phyloP scores from a whole-genome alignment of 2,329 filamentous ascomycete genomes.

The Colletotrichum sp. region DNA sequence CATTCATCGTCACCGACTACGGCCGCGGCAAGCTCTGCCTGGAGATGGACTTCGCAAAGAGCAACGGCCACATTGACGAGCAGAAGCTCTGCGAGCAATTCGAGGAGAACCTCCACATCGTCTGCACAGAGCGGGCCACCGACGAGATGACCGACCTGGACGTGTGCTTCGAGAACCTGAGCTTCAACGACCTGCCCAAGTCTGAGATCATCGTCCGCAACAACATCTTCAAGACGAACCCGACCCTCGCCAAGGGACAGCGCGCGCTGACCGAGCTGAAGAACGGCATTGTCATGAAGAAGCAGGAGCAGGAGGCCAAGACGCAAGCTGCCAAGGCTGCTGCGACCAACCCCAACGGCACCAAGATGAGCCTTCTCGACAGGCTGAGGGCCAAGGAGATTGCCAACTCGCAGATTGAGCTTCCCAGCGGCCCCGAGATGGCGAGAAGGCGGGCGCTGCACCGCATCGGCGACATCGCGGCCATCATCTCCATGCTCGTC shows the following conservation, averaged over 20 bases:
- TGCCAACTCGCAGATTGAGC: constrained; percentile 49
- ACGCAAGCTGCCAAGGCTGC: constrained; percentile 32
- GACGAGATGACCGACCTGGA: constrained; percentile 36
- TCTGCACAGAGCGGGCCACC: constrained; percentile 44
- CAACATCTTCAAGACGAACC: constrained; percentile 53
- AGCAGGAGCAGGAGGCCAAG: constrained; percentile 49
- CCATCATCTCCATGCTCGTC: constrained; percentile 68
- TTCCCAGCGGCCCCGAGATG: constrained; percentile 55
- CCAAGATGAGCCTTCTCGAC: constrained; percentile 74
- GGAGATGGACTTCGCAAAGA: constrained; percentile 51
- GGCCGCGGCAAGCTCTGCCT: constrained; percentile 63
- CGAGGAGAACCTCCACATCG: constrained; percentile 50
- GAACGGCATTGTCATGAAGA: constrained; percentile 59
- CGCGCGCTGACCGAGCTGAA: constrained; percentile 73
- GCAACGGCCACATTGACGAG: constrained; percentile 50
- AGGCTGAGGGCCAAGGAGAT: constrained; percentile 76
- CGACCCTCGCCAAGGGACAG: constrained; percentile 69
- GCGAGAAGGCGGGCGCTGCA: constrained; percentile 69
- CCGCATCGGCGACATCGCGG: constrained; percentile 70
- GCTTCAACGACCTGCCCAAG: constrained; percentile 53
- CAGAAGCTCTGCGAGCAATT: constrained; percentile 60
- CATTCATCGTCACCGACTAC: constrained; percentile 55
- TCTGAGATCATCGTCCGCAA: constrained; percentile 57
- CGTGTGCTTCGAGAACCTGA: constrained; percentile 53
- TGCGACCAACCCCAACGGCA: constrained; percentile 46